A percentile compares a stretch with the other conserved stretches of the same genome.
phyloP scores from a whole-genome alignment of 176 grass and related monocot species.

The Chrysopogon serrulatus region DNA sequence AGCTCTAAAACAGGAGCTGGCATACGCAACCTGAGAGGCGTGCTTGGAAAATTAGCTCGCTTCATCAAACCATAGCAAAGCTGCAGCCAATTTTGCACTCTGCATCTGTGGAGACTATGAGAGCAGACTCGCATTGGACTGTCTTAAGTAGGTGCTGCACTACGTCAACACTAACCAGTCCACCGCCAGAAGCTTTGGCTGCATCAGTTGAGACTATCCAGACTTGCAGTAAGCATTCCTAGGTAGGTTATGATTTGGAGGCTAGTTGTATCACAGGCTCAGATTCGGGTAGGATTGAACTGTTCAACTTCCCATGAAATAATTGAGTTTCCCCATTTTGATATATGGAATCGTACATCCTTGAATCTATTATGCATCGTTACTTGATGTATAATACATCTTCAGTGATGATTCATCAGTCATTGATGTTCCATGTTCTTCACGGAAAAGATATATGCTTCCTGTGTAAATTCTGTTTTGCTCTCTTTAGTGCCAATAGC shows the following conservation, averaged over 20 bases:
- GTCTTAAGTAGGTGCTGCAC: not conserved
- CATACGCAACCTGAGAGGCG: slow-evolving; percentile 55
- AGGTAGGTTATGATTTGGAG: not conserved
- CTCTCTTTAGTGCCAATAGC: not conserved
- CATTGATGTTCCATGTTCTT: not conserved
- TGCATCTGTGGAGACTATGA: not conserved
- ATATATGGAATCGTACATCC: not conserved
- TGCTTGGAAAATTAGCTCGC: slow-evolving; percentile 70
- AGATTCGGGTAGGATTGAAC: not conserved
- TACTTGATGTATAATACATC: not conserved
- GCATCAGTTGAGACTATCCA: not conserved
- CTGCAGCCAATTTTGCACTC: not conserved
- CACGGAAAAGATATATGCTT: too few relatives aligned
- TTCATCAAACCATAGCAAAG: slow-evolving; percentile 68
- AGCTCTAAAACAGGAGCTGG: slow-evolving; percentile 90
- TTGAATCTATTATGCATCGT: not conserved
- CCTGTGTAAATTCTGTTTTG: not conserved
- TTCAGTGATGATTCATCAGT: not conserved
- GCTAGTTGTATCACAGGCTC: not conserved
- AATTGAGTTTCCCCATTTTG: not conserved
- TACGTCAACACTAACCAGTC: not conserved
- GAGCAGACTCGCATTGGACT: not conserved
- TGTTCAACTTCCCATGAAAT: not conserved
- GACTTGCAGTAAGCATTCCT: not conserved
- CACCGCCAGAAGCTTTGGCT: not conserved